Evolutionary conservation across 1,284 basidiomycete species (phyloP).

Genomic region (Ceratobasidium sp.): DNA sequence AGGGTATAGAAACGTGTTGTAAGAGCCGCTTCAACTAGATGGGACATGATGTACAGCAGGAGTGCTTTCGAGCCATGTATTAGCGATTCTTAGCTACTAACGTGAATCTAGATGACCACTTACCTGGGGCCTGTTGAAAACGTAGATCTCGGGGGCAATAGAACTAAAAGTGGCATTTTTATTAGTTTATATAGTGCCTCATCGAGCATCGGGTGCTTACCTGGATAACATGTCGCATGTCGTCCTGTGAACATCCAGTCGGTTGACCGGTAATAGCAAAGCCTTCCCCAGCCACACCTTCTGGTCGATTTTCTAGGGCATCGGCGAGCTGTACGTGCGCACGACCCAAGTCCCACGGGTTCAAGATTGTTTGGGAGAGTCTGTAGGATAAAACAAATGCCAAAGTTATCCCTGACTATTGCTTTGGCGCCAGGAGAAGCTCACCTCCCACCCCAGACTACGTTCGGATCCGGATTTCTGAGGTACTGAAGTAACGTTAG

Average conservation of each 20-base stretch:
- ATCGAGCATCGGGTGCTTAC: neutral
- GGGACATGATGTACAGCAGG: conserved; percentile 3
- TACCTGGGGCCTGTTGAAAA: conserved; percentile 10
- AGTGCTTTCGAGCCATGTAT: neutral
- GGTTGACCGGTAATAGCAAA: conserved; percentile 21
- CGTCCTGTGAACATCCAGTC: neutral
- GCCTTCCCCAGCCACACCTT: neutral
- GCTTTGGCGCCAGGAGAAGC: no score
- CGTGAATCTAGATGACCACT: neutral
- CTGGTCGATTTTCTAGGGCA: conserved; percentile 2
- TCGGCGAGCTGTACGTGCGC: conserved; percentile 14
- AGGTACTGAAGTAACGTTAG: neutral
- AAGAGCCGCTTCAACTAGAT: conserved; percentile 7
- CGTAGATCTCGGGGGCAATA: conserved; percentile 4
- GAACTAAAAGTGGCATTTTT: neutral
- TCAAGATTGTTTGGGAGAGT: neutral
- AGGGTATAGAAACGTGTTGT: neutral
- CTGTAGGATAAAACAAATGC: neutral
- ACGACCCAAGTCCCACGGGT: conserved; percentile 3
- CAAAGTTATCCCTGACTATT: neutral
- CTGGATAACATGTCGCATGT: neutral
- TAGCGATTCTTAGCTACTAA: neutral
- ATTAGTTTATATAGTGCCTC: neutral
- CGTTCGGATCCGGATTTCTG: neutral
- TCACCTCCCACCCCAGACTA: conserved; percentile 17